phyloP scores from a whole-genome alignment of 331 rosid species.

The Acacia pycnantha region DNA sequence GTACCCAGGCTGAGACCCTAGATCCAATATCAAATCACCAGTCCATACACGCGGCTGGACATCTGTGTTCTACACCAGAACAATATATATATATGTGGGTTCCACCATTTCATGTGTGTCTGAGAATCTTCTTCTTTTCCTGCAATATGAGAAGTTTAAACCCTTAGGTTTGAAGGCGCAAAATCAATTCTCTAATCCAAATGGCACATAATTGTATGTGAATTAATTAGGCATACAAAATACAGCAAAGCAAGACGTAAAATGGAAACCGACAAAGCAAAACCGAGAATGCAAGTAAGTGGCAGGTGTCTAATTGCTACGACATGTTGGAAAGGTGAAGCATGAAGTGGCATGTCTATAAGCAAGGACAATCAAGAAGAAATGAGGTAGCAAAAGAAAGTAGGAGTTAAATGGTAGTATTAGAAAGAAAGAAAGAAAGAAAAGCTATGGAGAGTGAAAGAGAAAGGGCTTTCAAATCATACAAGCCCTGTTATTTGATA shows the following conservation, averaged over 20 bases:
- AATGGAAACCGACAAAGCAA: background rate
- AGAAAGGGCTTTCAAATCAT: constrained; percentile 15
- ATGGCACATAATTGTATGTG: background rate
- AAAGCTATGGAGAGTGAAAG: constrained; percentile 35
- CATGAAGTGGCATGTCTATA: constrained; percentile 11
- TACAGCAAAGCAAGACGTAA: background rate
- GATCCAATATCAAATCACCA: no score
- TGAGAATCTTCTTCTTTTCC: no score
- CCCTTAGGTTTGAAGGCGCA: no score
- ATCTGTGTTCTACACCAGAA: no score
- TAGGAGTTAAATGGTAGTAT: background rate
- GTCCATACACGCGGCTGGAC: no score
- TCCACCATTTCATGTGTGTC: no score
- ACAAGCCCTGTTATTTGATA: constrained; percentile 40
- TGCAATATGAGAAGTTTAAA: no score
- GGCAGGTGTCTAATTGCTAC: constrained; percentile 15
- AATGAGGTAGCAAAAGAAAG: background rate
- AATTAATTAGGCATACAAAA: background rate
- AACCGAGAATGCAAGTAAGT: background rate
- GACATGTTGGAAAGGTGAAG: background rate
- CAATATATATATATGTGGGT: no score
- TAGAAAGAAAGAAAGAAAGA: no score
- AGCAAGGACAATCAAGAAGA: background rate
- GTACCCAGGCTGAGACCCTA: no score
- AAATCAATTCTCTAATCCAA: no score